A percentile compares a stretch with the other conserved stretches of the same genome.
These are phyloP conservation scores for Melampsora americana DNA, from an alignment of 1,284 basidiomycete species.

Conservation along the genomic window DNA sequence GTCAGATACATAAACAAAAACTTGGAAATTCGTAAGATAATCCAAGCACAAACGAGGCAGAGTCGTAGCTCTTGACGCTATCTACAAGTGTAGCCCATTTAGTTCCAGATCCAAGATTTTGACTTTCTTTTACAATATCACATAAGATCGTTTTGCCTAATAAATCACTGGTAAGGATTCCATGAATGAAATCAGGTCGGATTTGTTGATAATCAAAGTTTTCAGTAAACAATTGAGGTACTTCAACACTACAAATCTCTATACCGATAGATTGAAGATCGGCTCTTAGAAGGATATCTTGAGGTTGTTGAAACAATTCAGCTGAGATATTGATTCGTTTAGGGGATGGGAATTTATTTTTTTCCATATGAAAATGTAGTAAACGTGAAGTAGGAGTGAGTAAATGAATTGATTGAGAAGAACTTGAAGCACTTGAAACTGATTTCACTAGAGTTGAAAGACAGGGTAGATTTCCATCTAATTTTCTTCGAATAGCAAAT, in stretches of 20 bases:
- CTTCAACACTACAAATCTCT: constrained; percentile 76
- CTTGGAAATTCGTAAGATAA: constrained; percentile 7
- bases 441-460: constrained; percentile 45
- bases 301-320: constrained; percentile 59
- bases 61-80: constrained; percentile 36
- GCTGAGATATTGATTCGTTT: constrained; percentile 48
- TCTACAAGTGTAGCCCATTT: constrained; percentile 36
- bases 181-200: constrained; percentile 87
- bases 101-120: constrained; percentile 35
- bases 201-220: constrained; percentile 97
- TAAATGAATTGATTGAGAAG: constrained; percentile 39
- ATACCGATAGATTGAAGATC: constrained; percentile 59
- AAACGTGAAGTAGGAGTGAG: constrained; percentile 26
- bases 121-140: constrained; percentile 66
- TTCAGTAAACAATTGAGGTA: constrained; percentile 94
- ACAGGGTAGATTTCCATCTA: constrained; percentile 68
- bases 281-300: constrained; percentile 57
- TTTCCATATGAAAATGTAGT: constrained; percentile 47
- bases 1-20: not conserved
- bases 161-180: constrained; percentile 91
- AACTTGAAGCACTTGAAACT: not conserved
- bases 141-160: constrained; percentile 92
- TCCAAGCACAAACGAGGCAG: constrained; percentile 27
- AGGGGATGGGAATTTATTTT: constrained; percentile 44
- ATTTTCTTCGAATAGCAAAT: constrained; percentile 80